Conservation (phyloP, 768 basidiomycete genomes). For the Rhodotorula kratochvilovae region DNA sequence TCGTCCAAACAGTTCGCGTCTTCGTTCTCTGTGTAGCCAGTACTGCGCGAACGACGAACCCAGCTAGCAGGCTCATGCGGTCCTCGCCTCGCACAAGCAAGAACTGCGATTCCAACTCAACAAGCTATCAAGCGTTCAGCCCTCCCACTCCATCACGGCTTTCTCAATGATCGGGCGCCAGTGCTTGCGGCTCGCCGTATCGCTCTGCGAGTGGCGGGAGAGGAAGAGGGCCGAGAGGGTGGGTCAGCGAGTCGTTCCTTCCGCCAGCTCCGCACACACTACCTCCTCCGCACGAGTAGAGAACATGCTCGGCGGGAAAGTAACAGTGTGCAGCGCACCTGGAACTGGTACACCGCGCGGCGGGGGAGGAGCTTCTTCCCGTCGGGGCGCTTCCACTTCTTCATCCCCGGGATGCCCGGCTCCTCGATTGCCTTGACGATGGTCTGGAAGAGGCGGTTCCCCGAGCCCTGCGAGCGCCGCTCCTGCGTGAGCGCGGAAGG, state of each 20-base stretch:
- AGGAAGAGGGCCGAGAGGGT: not conserved
- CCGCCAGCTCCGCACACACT: too few relatives aligned
- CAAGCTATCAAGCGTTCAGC: not conserved
- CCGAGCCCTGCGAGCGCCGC: not conserved
- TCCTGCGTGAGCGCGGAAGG: too few relatives aligned
- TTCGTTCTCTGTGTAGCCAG: too few relatives aligned
- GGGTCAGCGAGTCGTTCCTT: too few relatives aligned
- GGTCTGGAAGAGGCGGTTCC: slow-evolving; percentile 23
- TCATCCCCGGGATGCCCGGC: slow-evolving; percentile 7
- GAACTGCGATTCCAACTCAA: too few relatives aligned
- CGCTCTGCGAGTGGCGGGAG: not conserved
- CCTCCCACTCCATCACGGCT: slow-evolving; percentile 18
- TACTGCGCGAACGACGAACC: too few relatives aligned
- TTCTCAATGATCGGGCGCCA: slow-evolving; percentile 24
- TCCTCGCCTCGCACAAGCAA: too few relatives aligned
- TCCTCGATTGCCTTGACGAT: slow-evolving; percentile 19
- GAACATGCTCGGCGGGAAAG: too few relatives aligned
- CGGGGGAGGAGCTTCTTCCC: slow-evolving; percentile 23
- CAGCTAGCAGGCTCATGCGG: too few relatives aligned
- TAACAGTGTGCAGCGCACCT: not conserved
- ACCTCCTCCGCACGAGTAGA: too few relatives aligned
- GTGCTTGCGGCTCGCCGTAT: slow-evolving; percentile 13
- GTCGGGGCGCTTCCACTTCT: slow-evolving; percentile 34
- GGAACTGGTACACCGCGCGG: slow-evolving; percentile 19
- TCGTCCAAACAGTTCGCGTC: too few relatives aligned